These are phyloP conservation scores for Theileria annulata DNA, from an alignment of 169 alveolate species.

Conservation along the genomic window DNA sequence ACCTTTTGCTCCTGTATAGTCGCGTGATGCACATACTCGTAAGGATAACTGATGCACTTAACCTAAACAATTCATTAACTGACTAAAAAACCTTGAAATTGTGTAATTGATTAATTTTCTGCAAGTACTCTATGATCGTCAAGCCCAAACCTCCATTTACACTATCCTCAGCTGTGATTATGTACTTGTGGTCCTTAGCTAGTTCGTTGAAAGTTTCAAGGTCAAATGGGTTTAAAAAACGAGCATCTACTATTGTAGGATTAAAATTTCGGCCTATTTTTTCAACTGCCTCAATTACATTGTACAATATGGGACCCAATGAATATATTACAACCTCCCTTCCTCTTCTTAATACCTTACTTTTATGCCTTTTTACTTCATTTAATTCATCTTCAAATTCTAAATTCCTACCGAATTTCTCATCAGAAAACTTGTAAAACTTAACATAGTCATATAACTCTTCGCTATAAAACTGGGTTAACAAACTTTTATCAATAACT, in stretches of 20 bases:
- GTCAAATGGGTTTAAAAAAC: constrained; percentile 74
- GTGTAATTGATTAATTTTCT: not conserved
- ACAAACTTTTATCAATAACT: constrained; percentile 17
- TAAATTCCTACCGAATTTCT: not conserved
- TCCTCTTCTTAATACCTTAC: constrained; percentile 38
- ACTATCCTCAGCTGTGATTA: constrained; percentile 73
- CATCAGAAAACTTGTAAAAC: not conserved
- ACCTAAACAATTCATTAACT: constrained; percentile 19
- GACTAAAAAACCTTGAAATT: constrained; percentile 4
- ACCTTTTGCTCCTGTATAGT: constrained; percentile 37
- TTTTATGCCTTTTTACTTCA: constrained; percentile 4
- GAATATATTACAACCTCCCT: constrained; percentile 44
- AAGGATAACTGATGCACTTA: constrained; percentile 51
- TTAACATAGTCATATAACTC: not conserved
- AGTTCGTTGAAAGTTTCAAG: constrained; percentile 29
- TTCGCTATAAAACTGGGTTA: not conserved
- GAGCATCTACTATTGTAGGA: constrained; percentile 66
- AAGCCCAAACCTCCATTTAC: constrained; percentile 74
- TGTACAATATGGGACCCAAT: constrained; percentile 48
- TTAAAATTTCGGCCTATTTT: constrained; percentile 8
- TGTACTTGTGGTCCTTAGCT: constrained; percentile 30
- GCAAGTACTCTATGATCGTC: constrained; percentile 46
- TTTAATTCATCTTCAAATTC: not conserved
- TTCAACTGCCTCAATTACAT: constrained; percentile 49
- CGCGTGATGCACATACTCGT: constrained; percentile 50